Base-by-base conservation (phyloP, 2,329 filamentous ascomycete species). In the Cercospora sp. region DNA sequence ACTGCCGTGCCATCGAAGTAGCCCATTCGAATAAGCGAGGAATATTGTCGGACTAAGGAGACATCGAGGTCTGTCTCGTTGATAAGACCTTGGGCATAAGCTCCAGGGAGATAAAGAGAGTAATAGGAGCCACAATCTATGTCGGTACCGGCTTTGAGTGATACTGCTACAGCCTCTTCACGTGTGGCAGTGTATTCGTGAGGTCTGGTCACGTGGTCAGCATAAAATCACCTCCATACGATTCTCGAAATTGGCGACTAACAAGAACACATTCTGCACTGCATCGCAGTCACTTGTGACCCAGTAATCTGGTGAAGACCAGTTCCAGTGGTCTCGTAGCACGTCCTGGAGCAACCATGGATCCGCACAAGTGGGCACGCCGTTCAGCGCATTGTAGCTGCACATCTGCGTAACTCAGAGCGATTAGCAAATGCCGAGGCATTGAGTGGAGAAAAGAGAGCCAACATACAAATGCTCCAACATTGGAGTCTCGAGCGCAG, bases 251-350 rank as follows among this genome's bases (percentile, higher is more conserved):
- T 16, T 13, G 12, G 48, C 5, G 6, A 59, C 55, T 1, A 12
- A 59, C n/a, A 82, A 79, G 70, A 81, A 88, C 64, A 90, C 71
- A 60, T 72, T 74, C 53, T 84, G 80, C 0, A 90, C 81, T 0
- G 89, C 85, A 65, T 88, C 87, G 71, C 90, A 91, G 74, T 91
- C 89, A 16, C 84, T 87, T 0, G 87, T 88, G 39, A 91, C 83
- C 75, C 85, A 90, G 69, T 90, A 86, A 60, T 88, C 83, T 53
- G 87, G 83, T 2, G 84, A 82, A 0, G 83, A 86, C 83, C 88
- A 92, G 53, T 82, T 83, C 87, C 89, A 92, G 72, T 88, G 86
- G 55, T 90, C 85, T 1, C 90, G 83, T 2, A 92, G 81, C 13
- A 92, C 81, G 0, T 85, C 85, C 69, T 89, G 82, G 39, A 91